Evolutionary conservation across 306 rosid genomes (phyloP).

Genomic region (Senna tora): DNA sequence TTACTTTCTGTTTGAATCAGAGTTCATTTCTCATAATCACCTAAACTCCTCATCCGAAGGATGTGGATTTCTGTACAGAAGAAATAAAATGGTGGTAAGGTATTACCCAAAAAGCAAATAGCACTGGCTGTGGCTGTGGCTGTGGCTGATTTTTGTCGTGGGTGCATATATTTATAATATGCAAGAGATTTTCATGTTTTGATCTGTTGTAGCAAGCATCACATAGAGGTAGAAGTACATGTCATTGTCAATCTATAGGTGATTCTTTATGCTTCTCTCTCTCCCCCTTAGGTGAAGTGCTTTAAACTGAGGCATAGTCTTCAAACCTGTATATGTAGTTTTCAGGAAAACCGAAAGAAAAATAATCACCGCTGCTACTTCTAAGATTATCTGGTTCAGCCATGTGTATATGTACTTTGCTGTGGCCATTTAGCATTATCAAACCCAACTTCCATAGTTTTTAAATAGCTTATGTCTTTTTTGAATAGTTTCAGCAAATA

Average conservation of each 20-base stretch:
- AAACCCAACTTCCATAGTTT: too few relatives aligned
- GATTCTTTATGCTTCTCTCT: constrained; percentile 29
- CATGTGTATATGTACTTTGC: too few relatives aligned
- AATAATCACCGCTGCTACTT: constrained; percentile 6
- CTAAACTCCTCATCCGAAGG: constrained; percentile 59
- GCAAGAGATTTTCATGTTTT: not conserved
- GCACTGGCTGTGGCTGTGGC: constrained; percentile 35
- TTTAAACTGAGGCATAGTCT: constrained; percentile 23
- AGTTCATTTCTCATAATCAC: constrained; percentile 21
- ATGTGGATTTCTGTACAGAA: constrained; percentile 59
- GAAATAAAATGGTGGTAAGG: constrained; percentile 55
- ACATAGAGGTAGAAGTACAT: constrained; percentile 42
- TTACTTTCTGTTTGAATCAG: constrained; percentile 40
- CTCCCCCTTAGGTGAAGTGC: constrained; percentile 6
- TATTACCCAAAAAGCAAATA: constrained; percentile 24
- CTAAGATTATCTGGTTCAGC: constrained; percentile 19
- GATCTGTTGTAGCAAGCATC: constrained; percentile 7
- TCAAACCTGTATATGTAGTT: constrained; percentile 41
- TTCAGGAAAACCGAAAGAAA: constrained; percentile 6
- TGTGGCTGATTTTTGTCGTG: constrained; percentile 41
- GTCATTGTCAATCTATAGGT: constrained; percentile 24
- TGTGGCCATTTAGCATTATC: too few relatives aligned
- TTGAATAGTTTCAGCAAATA: too few relatives aligned
- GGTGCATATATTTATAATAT: constrained; percentile 2
- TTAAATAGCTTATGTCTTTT: too few relatives aligned